Evolutionary conservation across 2,329 filamentous ascomycete genomes (phyloP).

Genomic region (Botrytis porri): DNA sequence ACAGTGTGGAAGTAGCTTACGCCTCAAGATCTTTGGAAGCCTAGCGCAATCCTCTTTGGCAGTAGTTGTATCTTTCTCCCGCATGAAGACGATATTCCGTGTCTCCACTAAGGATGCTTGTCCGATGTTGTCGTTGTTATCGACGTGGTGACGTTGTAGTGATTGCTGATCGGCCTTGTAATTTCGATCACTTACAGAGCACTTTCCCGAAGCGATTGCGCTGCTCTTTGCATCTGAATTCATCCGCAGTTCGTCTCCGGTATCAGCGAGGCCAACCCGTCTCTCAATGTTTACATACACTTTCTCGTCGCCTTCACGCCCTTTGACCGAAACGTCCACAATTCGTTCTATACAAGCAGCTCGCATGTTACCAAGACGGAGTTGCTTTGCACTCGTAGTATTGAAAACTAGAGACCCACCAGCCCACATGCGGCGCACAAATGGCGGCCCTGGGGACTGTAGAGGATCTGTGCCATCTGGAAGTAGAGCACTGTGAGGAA

Average conservation of each 20-base stretch:
- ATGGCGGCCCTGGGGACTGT: conserved; percentile 71
- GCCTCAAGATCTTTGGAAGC: conserved; percentile 28
- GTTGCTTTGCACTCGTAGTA: conserved; percentile 21
- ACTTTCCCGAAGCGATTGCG: background rate
- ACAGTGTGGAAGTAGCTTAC: conserved; percentile 27
- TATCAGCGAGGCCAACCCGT: conserved; percentile 29
- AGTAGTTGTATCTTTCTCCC: conserved; percentile 36
- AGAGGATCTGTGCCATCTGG: conserved; percentile 81
- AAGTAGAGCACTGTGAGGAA: conserved; percentile 60
- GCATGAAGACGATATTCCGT: conserved; percentile 63
- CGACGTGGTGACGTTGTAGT: conserved; percentile 1
- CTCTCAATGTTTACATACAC: conserved; percentile 35
- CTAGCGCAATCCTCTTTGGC: conserved; percentile 25
- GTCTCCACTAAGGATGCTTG: conserved; percentile 50
- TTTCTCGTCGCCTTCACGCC: conserved; percentile 32
- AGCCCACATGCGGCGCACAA: conserved; percentile 81
- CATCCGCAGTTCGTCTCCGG: conserved; percentile 28
- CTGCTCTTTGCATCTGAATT: conserved; percentile 25
- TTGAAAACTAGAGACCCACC: conserved; percentile 68
- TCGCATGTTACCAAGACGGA: conserved; percentile 39
- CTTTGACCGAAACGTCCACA: conserved; percentile 41
- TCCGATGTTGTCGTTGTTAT: conserved; percentile 1
- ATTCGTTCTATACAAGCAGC: conserved; percentile 48
- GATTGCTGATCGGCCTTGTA: conserved; percentile 10
- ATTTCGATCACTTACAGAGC: background rate